These are phyloP conservation scores for Apiosordaria backusii DNA, from an alignment of 495 filamentous ascomycete species.

Conservation along the genomic window DNA sequence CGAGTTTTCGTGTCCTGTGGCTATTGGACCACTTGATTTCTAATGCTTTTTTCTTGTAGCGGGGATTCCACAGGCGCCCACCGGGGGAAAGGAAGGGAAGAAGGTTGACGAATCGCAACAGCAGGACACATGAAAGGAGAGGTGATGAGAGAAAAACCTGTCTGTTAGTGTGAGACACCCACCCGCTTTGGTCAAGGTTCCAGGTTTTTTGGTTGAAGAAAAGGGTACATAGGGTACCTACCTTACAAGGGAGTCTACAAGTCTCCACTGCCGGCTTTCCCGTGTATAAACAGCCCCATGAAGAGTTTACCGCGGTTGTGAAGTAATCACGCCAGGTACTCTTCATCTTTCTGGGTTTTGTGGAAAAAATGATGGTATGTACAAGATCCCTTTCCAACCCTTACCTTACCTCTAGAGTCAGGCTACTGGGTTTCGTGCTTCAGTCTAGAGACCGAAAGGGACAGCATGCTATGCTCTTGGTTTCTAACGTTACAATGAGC, in stretches of 20 bases:
- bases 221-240: neutral
- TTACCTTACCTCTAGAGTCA: neutral
- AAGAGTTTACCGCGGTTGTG: neutral
- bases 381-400: neutral
- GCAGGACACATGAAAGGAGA: neutral
- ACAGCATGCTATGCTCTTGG: neutral
- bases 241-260: neutral
- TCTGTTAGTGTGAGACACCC: neutral
- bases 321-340: neutral
- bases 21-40: neutral
- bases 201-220: neutral
- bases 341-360: neutral
- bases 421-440: neutral
- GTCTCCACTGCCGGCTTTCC: neutral
- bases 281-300: neutral
- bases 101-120: neutral
- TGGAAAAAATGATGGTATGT: neutral
- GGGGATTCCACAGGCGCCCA: neutral
- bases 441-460: neutral
- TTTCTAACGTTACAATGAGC: too few relatives aligned
- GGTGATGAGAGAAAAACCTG: neutral
- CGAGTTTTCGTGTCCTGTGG: neutral
- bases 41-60: neutral
- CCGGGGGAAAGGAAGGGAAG: neutral
- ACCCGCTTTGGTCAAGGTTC: neutral